Conservation (phyloP, 371 early-diverging fungal species). For the Circinella minor region DNA sequence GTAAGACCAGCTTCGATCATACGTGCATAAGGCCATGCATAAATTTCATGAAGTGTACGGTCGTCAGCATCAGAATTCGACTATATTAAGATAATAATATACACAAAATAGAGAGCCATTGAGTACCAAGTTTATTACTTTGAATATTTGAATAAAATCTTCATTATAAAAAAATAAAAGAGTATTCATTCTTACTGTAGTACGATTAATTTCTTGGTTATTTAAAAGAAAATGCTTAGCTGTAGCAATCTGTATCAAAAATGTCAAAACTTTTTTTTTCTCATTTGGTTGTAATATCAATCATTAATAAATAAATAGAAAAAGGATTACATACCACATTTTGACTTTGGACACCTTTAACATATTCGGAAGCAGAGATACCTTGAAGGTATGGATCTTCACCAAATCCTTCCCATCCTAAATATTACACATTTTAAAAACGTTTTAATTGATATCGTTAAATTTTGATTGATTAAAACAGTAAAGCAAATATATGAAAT, state of each 20-base stretch:
- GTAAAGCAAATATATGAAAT: no score
- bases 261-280: no score
- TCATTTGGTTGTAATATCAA: no score
- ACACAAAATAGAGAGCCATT: neutral
- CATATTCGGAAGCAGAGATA: slow-evolving; percentile 33
- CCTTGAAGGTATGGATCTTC: slow-evolving; percentile 67
- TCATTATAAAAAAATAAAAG: no score
- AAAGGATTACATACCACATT: slow-evolving; percentile 43
- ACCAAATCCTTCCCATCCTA: slow-evolving; percentile 63
- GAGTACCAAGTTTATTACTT: no score
- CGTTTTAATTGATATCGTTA: no score
- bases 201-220: slow-evolving; percentile 52
- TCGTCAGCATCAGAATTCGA: slow-evolving; percentile 40
- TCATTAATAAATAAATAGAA: no score
- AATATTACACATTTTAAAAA: no score
- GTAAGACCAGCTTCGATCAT: slow-evolving; percentile 52
- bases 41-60: slow-evolving; percentile 58
- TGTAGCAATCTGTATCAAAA: slow-evolving; percentile 37
- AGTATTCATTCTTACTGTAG: neutral
- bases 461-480: no score
- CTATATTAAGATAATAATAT: slow-evolving; percentile 18
- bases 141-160: no score
- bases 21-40: slow-evolving; percentile 53
- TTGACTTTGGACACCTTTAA: slow-evolving; percentile 42
- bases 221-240: slow-evolving; percentile 60